Evolutionary conservation across 805 yeast genomes (phyloP), one percentile per base, ranked within the genome.

Genomic region (Ogataea paraovalis): DNA sequence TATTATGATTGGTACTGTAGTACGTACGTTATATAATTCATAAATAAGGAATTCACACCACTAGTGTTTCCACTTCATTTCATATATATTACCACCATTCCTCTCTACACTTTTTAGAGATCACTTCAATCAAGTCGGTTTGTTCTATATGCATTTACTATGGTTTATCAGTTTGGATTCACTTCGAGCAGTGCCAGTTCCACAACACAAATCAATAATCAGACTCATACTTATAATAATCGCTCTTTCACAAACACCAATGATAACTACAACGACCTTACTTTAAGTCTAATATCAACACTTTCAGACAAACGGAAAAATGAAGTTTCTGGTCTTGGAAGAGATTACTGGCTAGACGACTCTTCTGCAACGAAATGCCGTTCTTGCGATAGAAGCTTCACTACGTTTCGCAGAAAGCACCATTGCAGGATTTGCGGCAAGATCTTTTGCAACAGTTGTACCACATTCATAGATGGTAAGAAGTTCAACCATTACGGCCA

Each of bases 381-480:
- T 48, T 75, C 84, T 14, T 92, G 98, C 65, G 87, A 85, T 47
- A 76, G 82, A 46, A 79, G 80, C 3, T 92, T 92, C 61, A 79
- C 86, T 1, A 85, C 97, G 0, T 91, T 90, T 67, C 71, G 97
- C 62, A 73, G 99, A 55, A 86, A 87, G 54, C 99, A 92, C 62
- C 99, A 92, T 66, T 92, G 99, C 61, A 72, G 99, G 45, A 82
- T 92, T 32, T 92, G 99, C 67, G 99, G 99, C 2, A 96, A 91
- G 64, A 91, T 92, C 42, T 92, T 91, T 61, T 92, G 99, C 65
- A 76, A 85, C 39, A 74, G 76, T 9, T 92, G 99, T 65, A 88
- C 97, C 0, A 68, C 78, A 2, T 77, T 89, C 58, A 69, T 88
- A 58, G 59, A 85, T 50, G 88, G 94, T 42, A 76, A 79, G 44